phyloP scores from a whole-genome alignment of 345 rosid genomes.

The Brassica incana region DNA sequence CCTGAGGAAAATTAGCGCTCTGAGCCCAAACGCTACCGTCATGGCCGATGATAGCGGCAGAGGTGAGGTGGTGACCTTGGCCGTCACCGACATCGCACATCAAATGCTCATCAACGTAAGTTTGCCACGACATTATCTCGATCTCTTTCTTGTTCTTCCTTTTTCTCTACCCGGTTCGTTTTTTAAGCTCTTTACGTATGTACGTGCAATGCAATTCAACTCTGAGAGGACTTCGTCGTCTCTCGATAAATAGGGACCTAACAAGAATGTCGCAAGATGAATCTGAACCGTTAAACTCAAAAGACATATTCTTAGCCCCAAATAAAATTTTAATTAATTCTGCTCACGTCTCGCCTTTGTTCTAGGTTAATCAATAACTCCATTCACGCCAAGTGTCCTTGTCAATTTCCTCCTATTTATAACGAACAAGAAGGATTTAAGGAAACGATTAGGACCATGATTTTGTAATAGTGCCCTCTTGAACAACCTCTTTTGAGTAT shows the following conservation, averaged over 20 bases:
- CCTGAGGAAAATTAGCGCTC: slow-evolving; percentile 72
- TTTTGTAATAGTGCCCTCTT: not conserved
- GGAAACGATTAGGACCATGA: not conserved
- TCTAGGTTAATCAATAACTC: slow-evolving; percentile 30
- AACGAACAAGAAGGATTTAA: slow-evolving; percentile 16
- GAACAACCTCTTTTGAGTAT: not conserved
- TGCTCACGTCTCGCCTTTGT: slow-evolving; percentile 36
- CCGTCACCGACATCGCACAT: slow-evolving; percentile 81
- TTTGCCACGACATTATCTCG: slow-evolving; percentile 78
- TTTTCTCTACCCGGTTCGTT: not conserved
- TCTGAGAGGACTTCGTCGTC: slow-evolving; percentile 24
- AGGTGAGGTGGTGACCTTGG: slow-evolving; percentile 67
- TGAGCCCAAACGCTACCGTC: slow-evolving; percentile 95
- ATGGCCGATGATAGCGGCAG: slow-evolving; percentile 78
- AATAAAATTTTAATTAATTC: slow-evolving; percentile 2
- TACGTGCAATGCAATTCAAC: slow-evolving; percentile 12
- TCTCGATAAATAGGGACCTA: slow-evolving; percentile 39
- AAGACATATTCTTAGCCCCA: slow-evolving; percentile 25
- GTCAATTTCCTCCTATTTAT: slow-evolving; percentile 16
- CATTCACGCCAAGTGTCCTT: slow-evolving; percentile 15
- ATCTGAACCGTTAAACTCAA: slow-evolving; percentile 14
- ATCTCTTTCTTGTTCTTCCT: slow-evolving; percentile 3
- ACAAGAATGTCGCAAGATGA: slow-evolving; percentile 20
- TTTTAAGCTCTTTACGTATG: not conserved
- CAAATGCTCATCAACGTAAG: slow-evolving; percentile 84